Conservation (phyloP, 2,329 filamentous ascomycete genomes). For the Calonectria pteridis region DNA sequence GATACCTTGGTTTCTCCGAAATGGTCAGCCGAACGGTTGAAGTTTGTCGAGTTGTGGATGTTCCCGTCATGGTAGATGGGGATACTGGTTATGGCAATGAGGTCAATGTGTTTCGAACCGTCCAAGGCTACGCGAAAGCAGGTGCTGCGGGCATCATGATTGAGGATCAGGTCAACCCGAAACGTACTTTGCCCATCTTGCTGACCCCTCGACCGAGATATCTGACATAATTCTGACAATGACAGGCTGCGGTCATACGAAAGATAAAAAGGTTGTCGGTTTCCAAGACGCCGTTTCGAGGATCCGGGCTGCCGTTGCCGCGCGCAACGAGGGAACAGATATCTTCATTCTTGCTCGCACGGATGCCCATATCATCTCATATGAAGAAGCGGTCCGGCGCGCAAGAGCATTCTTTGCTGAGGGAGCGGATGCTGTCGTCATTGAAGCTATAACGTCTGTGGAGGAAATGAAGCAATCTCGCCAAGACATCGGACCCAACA, state of each 20-base stretch:
- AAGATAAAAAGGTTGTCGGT: slow-evolving; percentile 6
- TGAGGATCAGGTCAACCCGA: slow-evolving; percentile 15
- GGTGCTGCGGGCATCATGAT: slow-evolving; percentile 17
- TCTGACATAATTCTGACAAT: neutral
- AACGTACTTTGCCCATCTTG: neutral
- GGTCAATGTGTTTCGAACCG: slow-evolving; percentile 1
- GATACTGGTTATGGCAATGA: slow-evolving; percentile 16
- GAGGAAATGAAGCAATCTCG: slow-evolving; percentile 16
- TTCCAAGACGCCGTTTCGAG: slow-evolving; percentile 9
- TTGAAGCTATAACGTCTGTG: slow-evolving; percentile 10
- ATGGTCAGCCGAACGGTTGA: slow-evolving; percentile 12
- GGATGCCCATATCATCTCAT: slow-evolving; percentile 11
- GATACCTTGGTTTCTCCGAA: slow-evolving; percentile 15
- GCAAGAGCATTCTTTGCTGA: slow-evolving; percentile 13
- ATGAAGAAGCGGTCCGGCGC: neutral
- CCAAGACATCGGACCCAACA: neutral
- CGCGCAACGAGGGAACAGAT: slow-evolving; percentile 3
- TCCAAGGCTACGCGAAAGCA: slow-evolving; percentile 14
- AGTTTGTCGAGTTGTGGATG: slow-evolving; percentile 6
- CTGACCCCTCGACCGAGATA: too few species aligned
- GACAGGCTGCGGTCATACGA: slow-evolving; percentile 8
- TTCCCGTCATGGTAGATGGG: slow-evolving; percentile 13
- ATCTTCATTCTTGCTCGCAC: slow-evolving; percentile 11
- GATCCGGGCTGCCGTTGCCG: slow-evolving; percentile 6
- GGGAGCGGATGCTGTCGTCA: slow-evolving; percentile 9